Evolutionary conservation across 345 rosid species (phyloP), one percentile per base, ranked within the genome.

Genomic region (Durio zibethinus): DNA sequence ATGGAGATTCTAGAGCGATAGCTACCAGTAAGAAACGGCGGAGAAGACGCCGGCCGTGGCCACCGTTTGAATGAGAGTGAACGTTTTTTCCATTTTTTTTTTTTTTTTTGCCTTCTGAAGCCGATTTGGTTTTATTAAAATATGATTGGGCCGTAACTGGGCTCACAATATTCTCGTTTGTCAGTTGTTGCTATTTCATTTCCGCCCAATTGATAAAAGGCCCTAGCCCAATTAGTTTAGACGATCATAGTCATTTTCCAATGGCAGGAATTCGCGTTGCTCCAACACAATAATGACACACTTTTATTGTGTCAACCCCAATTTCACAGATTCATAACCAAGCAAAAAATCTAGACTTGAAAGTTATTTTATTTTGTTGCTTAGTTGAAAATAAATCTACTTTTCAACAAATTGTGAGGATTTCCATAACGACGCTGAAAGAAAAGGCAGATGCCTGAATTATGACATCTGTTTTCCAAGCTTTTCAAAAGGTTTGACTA

Each of bases 11-110:
- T 10, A n/a, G n/a, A 21, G 43, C 76, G 23, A 20, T 83, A 62
- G 21, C 20, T 52, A 93, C 97, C 97, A 89, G 84, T 76, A 85
- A 62, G 97, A 86, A 53, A 94, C 81, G 78, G 97, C 97, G 64
- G 97, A 94, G 93, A 96, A 96, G 18, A 83, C 85, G 64, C 90
- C 95, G 18, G 95, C 91, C 16, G 95, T 84, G 60, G 89, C 89
- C 43, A 96, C 77, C 27, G 97, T 92, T 75, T 91, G 99, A 60
- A 96, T 73, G 62, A 94, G 82, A 76, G 88, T 86, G 82, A 96
- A 88, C 35, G 86, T 57, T 86, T 85, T 92, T 83, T 80, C 88
- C 97, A 89, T n/a, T n/a, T n/a, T n/a, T n/a, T n/a, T n/a, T n/a
- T n/a, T n/a, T n/a, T n/a, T 91, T 71, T 33, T 68, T 35, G 35